Base-by-base conservation (phyloP, 192 early-diverging fungal genomes). In the Backusella circina region DNA sequence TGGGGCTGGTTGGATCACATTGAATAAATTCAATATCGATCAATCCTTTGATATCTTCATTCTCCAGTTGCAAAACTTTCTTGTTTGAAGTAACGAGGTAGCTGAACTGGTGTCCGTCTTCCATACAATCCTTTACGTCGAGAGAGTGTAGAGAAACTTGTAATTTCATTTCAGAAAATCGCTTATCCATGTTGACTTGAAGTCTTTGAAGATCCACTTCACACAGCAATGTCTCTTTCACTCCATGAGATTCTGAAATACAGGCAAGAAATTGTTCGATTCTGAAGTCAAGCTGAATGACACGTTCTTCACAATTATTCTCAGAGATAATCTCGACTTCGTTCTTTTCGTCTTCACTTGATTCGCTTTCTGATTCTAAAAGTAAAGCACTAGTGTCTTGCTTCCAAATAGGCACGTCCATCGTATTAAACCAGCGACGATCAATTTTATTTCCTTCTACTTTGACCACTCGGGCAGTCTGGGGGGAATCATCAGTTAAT, bases 141-240 rank as follows among this genome's bases (percentile, higher is more conserved):
- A 97, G 80, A 15, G 93, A 86, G 15, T 90, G 88, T n/a, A 98
- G 89, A 0, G 88, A 84, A 36, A 96, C 88, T 23, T 91, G 84
- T 5, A 95, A 91, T 30, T 82, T 83, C 86, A 93, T 86, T 36
- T 93, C 91, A 64, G 88, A 90, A 12, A 92, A 89, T 32, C 91
- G 86, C 37, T 90, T 87, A 28, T 86, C 83, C 65, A 94, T 91
- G 23, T 87, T 72, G 1, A 98, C 77, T 16, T 86, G 83, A 76
- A 97, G 89, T 16, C 88, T 86, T n/a, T 90, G 86, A 12, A 98
- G 85, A 1, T 86, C 80, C n/a, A 95, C 61, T 16, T 92, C 89
- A 12, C 89, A 91, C 18, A 95, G 71, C 0, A 86, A 76, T 21
- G 73, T 78, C 13, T 94, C 90, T 0, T 75, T 72, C 2, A 67